Base-by-base conservation (phyloP, 2,329 filamentous ascomycete genomes). In the Hypoxylon sp. region DNA sequence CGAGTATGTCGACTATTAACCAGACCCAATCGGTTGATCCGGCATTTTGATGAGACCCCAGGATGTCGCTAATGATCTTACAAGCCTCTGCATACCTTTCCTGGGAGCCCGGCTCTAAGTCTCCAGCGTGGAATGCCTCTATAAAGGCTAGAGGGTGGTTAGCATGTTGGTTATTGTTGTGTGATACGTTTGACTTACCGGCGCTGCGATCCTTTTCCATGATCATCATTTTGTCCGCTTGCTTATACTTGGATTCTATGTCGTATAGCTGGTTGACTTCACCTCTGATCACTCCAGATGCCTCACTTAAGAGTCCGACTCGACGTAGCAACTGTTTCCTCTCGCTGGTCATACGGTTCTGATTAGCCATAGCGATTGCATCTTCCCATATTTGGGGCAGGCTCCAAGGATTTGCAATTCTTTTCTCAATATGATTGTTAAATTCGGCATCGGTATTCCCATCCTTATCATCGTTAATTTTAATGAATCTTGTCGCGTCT, bases 71-170 rank as follows among this genome's bases (percentile, higher is more conserved):
- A 30, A 81, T 72, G 60, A 84, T 77, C 2, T 75, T 73, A 46
- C 76, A 74, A 19, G 78, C 76, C 56, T 83, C 79, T 1, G 75
- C 51, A 66, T 82, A 83, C 56, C 75, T 77, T 46, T 77, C 73
- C 25, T 78, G 76, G 0, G 79, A 78, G 2, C 79, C 76, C 0
- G 81, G 79, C 51, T 82, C 80, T 1, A 83, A 69, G 49, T 85
- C 83, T 4, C 77, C 82, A 4, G 77, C 74, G 61, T 85, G 83
- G 75, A 82, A 85, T 28, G 76, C 75, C 50, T 82, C 75, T 55
- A 84, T 82, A 73, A 83, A 82, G 11, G 71, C 74, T 77, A 34
- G 50, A 62, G 25, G 23, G 56, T 45, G 41, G n/a, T 63, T 45
- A 32, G 38, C 25, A 21, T 6, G 30, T 28, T 13, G 10, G 2